These are phyloP conservation scores for Medicago truncatula DNA, from an alignment of 306 rosid species.

Conservation along the genomic window MtrunA17r5.0-ANR NC_053043.1:41809001-41809500, in stretches of 20 bases:
- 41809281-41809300: slow-evolving; percentile 33
- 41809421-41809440: slow-evolving; percentile 83
- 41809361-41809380: slow-evolving; percentile 74
- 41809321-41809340: slow-evolving; percentile 77
- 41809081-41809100: slow-evolving; percentile 89
- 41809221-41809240: slow-evolving; percentile 39
- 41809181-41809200: slow-evolving; percentile 88
- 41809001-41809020: slow-evolving; percentile 89
- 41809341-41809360: slow-evolving; percentile 61
- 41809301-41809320: slow-evolving; percentile 87
- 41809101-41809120: slow-evolving; percentile 79
- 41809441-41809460: slow-evolving; percentile 68
- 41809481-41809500: slow-evolving; percentile 74
- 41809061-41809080: slow-evolving; percentile 89
- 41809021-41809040: slow-evolving; percentile 94
- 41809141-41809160: slow-evolving; percentile 94
- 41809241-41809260: background rate
- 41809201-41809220: slow-evolving; percentile 46
- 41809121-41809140: slow-evolving; percentile 96
- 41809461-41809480: slow-evolving; percentile 77
- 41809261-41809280: background rate
- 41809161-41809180: slow-evolving; percentile 88
- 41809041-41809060: slow-evolving; percentile 90
- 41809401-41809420: slow-evolving; percentile 99
- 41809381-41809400: slow-evolving; percentile 88